Base-by-base conservation (phyloP, 345 rosid species). In the Draba incana region DNA sequence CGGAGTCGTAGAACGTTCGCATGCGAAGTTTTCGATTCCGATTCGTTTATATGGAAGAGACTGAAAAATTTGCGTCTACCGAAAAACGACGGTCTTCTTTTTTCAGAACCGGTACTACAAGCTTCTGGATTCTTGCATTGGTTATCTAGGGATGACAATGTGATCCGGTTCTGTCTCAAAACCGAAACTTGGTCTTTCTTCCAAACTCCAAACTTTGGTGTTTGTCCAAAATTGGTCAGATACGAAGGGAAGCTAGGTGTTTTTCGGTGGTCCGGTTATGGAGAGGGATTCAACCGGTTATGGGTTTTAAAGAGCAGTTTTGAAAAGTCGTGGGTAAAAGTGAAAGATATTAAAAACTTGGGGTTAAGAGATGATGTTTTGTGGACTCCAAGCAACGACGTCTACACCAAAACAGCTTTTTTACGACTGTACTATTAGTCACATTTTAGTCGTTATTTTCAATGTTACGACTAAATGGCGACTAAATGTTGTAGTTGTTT, bases 111-210 rank as follows among this genome's bases (percentile, higher is more conserved):
- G 20, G 62, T 62, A n/a, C 38, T 62, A n/a, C 38, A 50, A 50
- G 42, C 48, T n/a, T 8, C 23, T 4, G 69, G 62, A 2, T 62
- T 35, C 47, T 35, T 62, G 33, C 37, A 71, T 37, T 62, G 75
- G 69, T 37, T 8, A 45, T n/a, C 63, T 1, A 0, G 16, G 63
- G 8, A 15, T 10, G 0, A 25, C 10, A 35, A 37, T 3, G 75
- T 62, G 47, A 15, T 62, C 35, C 75, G 69, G 75, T 71, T 70
- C 44, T 70, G 68, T 70, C 49, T 45, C 31, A 33, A 62, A 24
- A 62, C 62, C 16, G 45, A 70, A 8, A 25, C 30, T 14, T 70
- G 68, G 68, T 52, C 61, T 53, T 42, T 14, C 51, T 2, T 27
- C 6, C 15, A n/a, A 24, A 50, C 46, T 42, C 57, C 43, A 2